phyloP scores from a whole-genome alignment of 306 rosid species.

The Inga oerstediana region DNA sequence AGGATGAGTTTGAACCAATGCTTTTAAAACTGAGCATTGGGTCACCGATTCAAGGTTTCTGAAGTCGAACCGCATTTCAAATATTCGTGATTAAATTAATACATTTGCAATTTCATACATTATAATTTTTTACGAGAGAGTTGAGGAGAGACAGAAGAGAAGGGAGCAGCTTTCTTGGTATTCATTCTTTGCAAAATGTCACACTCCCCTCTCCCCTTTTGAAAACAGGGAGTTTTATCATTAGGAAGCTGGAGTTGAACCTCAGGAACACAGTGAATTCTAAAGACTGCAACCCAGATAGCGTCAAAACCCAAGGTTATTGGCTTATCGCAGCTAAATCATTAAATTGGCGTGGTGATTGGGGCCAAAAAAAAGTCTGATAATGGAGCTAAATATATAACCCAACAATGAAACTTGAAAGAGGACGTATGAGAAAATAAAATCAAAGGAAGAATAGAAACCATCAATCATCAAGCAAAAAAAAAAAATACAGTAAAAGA shows the following conservation, averaged over 20 bases:
- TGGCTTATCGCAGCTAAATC: too few relatives aligned
- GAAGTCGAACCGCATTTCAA: background rate
- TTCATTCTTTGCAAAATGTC: background rate
- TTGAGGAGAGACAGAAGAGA: background rate
- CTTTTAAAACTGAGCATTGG: background rate
- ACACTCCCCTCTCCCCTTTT: background rate
- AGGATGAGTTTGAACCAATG: background rate
- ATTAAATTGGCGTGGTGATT: too few relatives aligned
- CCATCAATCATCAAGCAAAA: too few relatives aligned
- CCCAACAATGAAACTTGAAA: background rate
- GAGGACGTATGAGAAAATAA: background rate
- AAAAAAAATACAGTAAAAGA: background rate
- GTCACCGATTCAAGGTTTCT: background rate
- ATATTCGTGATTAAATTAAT: background rate
- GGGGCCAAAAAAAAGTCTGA: background rate
- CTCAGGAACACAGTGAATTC: background rate
- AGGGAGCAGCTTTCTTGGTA: background rate
- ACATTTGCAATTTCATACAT: too few relatives aligned
- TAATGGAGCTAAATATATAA: too few relatives aligned
- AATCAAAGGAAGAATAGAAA: background rate
- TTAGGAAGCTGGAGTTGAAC: background rate
- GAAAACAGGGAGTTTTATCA: background rate
- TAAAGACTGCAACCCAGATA: background rate
- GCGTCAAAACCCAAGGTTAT: too few relatives aligned
- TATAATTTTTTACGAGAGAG: background rate